Conservation (phyloP, 257 asterid genomes). For the Nicotiana otophora region DNA sequence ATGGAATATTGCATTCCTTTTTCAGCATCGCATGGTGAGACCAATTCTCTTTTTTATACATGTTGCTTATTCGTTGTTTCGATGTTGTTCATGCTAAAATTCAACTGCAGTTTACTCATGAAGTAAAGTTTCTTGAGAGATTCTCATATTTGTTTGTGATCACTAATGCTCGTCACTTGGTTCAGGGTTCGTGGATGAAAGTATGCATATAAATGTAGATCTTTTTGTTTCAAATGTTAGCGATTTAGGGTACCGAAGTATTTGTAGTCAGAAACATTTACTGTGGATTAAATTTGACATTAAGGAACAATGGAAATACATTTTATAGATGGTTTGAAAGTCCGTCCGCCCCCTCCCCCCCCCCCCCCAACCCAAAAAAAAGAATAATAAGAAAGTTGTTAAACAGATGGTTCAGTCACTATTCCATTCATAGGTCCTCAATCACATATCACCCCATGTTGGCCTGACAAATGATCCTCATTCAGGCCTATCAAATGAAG, state of each 20-base stretch:
- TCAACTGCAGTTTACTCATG: neutral
- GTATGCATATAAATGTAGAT: neutral
- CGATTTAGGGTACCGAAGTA: neutral
- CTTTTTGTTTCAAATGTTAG: neutral
- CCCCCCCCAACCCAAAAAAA: neutral
- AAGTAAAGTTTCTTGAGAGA: neutral
- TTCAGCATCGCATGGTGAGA: slow-evolving; percentile 69
- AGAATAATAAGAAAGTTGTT: neutral
- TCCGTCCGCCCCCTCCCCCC: neutral
- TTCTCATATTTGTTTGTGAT: neutral
- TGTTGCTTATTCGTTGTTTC: neutral
- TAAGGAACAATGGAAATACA: neutral
- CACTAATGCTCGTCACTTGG: neutral
- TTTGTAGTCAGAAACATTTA: neutral
- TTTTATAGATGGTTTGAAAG: neutral
- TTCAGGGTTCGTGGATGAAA: neutral
- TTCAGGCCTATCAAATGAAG: slow-evolving; percentile 52
- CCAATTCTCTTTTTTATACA: neutral
- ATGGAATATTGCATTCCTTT: slow-evolving; percentile 75
- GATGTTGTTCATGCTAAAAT: neutral
- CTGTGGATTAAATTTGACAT: neutral
- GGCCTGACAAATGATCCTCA: slow-evolving; percentile 12
- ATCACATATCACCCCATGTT: neutral
- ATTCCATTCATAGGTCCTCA: neutral
- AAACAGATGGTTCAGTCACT: neutral